A percentile compares a stretch with the other conserved stretches of the same genome.
phyloP scores from a whole-genome alignment of 495 filamentous ascomycete species.

The Hypoxylon lenormandii region DNA sequence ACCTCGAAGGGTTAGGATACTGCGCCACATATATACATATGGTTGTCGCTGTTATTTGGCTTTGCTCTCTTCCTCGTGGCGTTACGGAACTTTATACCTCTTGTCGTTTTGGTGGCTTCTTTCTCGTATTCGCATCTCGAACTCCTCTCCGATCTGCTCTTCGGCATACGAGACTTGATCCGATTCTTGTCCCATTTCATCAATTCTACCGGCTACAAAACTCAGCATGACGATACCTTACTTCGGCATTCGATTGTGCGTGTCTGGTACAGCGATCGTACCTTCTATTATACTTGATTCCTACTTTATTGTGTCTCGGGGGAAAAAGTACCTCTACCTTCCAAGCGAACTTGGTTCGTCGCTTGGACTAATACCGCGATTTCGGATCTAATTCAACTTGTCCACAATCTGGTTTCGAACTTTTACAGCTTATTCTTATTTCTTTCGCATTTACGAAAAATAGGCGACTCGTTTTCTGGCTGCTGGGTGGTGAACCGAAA shows the following conservation, averaged over 20 bases:
- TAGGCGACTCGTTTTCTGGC: constrained; percentile 50
- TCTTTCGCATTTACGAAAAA: constrained; percentile 50
- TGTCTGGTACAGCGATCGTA: constrained; percentile 66
- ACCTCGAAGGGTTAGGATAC: constrained; percentile 41
- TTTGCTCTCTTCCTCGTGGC: constrained; percentile 52
- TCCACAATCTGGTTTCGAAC: constrained; percentile 40
- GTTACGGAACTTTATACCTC: constrained; percentile 54
- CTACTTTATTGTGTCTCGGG: constrained; percentile 20
- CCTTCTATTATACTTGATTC: constrained; percentile 43
- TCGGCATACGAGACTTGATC: constrained; percentile 55
- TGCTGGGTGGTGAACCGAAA: constrained; percentile 53
- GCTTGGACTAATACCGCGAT: constrained; percentile 43
- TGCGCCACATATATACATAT: constrained; percentile 41
- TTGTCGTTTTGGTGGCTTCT: constrained; percentile 55
- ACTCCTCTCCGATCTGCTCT: constrained; percentile 47
- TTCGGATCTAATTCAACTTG: constrained; percentile 43
- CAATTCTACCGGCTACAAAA: constrained; percentile 59
- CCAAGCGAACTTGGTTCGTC: constrained; percentile 23
- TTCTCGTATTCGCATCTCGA: constrained; percentile 43
- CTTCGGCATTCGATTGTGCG: constrained; percentile 60
- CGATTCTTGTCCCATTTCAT: constrained; percentile 62
- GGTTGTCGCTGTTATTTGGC: constrained; percentile 52
- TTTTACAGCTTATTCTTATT: constrained; percentile 54
- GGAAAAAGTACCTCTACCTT: constrained; percentile 1
- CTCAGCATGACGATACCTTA: constrained; percentile 64